These are phyloP conservation scores for Fusarium penzigii DNA, from an alignment of 2,329 filamentous ascomycete genomes.

Conservation along the genomic window DNA sequence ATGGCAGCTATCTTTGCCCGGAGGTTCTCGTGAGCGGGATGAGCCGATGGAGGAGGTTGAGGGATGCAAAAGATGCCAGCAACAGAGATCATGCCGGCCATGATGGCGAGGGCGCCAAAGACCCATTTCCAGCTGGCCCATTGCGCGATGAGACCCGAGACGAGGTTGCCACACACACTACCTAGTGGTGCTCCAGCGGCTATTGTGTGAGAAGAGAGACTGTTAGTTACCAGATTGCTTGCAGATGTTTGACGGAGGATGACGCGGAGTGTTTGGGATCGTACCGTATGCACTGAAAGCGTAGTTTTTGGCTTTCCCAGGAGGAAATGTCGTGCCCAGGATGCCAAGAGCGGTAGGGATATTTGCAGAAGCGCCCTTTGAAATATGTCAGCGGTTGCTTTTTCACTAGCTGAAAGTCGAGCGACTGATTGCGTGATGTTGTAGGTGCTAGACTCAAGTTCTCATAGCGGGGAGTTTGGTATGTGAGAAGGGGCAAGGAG, in stretches of 20 bases:
- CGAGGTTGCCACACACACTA: conserved; percentile 63
- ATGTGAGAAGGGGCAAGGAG: too few species aligned
- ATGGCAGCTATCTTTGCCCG: conserved; percentile 47
- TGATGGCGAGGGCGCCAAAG: conserved; percentile 64
- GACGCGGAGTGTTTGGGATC: conserved; percentile 4
- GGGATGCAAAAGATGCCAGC: conserved; percentile 64
- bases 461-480: too few species aligned
- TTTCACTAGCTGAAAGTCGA: neutral
- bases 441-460: too few species aligned
- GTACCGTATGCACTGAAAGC: conserved; percentile 64
- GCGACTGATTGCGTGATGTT: too few species aligned
- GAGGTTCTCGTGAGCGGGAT: conserved; percentile 21
- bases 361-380: conserved; percentile 64
- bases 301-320: conserved; percentile 69
- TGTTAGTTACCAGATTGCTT: neutral
- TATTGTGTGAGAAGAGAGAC: conserved; percentile 21
- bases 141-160: conserved; percentile 63
- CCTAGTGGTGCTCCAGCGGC: conserved; percentile 66
- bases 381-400: neutral
- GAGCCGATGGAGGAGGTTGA: conserved; percentile 39
- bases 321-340: conserved; percentile 65
- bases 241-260: too few species aligned
- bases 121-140: conserved; percentile 68
- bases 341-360: conserved; percentile 73
- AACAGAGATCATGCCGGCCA: conserved; percentile 57